Percentiles rank a stretch among this genome's conserved stretches.
Evolutionary conservation across 2,329 filamentous ascomycete genomes (phyloP).

Genomic region (Dothistroma septosporum): DNA sequence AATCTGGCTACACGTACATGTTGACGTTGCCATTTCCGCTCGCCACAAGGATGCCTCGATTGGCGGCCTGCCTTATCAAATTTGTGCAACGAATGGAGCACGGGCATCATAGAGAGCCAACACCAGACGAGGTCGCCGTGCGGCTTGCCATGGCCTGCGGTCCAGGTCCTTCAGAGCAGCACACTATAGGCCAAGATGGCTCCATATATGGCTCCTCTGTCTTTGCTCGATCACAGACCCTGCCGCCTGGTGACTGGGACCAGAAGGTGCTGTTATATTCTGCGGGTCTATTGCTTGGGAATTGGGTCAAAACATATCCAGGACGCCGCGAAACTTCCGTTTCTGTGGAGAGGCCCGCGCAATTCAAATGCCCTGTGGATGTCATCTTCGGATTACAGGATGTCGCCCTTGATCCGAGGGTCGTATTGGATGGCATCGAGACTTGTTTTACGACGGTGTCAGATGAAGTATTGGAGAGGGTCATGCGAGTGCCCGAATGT

Average conservation of each 20-base stretch:
- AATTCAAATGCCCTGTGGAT: constrained; percentile 50
- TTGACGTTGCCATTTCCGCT: constrained; percentile 19
- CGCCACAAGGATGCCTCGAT: constrained; percentile 31
- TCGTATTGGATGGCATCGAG: constrained; percentile 51
- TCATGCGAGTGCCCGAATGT: constrained; percentile 46
- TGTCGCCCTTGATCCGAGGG: constrained; percentile 46
- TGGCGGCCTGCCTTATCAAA: constrained; percentile 46
- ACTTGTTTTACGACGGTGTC: constrained; percentile 42
- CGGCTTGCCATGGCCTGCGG: constrained; percentile 50
- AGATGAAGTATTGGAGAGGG: constrained; percentile 28
- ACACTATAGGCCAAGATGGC: constrained; percentile 32
- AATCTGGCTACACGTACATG: constrained; percentile 47
- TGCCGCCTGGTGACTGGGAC: constrained; percentile 43
- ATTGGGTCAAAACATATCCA: constrained; percentile 48
- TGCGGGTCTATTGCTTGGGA: constrained; percentile 42
- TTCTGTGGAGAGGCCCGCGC: neutral
- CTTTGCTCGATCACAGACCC: constrained; percentile 34
- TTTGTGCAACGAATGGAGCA: constrained; percentile 26
- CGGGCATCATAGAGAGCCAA: neutral
- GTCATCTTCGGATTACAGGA: constrained; percentile 54
- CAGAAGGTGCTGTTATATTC: constrained; percentile 54
- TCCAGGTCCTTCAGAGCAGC: constrained; percentile 46
- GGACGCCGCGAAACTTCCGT: constrained; percentile 35
- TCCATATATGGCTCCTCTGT: constrained; percentile 42
- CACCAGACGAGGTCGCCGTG: constrained; percentile 6